Conservation (phyloP, 371 early-diverging fungal genomes). For the Lichtheimia ramosa region DNA sequence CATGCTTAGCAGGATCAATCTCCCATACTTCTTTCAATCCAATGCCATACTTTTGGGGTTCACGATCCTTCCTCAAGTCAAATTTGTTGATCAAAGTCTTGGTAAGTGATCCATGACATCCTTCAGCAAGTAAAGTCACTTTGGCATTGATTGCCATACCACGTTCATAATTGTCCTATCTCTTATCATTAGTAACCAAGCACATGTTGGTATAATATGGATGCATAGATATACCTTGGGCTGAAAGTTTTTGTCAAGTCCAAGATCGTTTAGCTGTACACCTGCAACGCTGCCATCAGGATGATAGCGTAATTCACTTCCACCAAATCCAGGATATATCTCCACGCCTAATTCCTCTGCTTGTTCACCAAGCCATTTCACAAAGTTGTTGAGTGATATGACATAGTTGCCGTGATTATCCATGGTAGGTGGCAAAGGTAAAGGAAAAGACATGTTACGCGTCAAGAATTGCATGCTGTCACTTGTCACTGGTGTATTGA, state of each 20-base stretch:
- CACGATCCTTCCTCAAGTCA: constrained; percentile 80
- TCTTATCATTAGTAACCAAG: not conserved
- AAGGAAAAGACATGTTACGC: constrained; percentile 73
- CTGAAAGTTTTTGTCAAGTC: constrained; percentile 85
- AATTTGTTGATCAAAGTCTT: constrained; percentile 89
- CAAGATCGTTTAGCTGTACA: constrained; percentile 95
- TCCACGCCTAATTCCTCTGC: constrained; percentile 97
- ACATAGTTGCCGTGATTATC: constrained; percentile 97
- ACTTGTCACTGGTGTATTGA: constrained; percentile 83
- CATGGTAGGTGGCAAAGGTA: constrained; percentile 97
- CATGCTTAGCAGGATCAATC: constrained; percentile 82
- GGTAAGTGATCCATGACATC: constrained; percentile 95
- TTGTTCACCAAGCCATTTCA: constrained; percentile 95
- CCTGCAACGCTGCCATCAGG: constrained; percentile 92
- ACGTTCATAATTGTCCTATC: constrained; percentile 82
- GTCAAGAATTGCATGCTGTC: constrained; percentile 92
- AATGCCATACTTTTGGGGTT: constrained; percentile 90
- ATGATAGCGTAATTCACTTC: constrained; percentile 87
- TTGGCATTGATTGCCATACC: constrained; percentile 96
- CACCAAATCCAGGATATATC: constrained; percentile 93
- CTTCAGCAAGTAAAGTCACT: constrained; percentile 96
- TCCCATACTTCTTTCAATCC: constrained; percentile 99
- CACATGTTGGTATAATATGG: too few relatives aligned
- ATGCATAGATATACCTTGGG: constrained; percentile 63
- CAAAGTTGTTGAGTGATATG: constrained; percentile 90